A percentile compares a stretch with the other conserved stretches of the same genome.
These are phyloP conservation scores for Fusarium decemcellulare DNA, from an alignment of 2,329 filamentous ascomycete genomes.

Conservation along the genomic window DNA sequence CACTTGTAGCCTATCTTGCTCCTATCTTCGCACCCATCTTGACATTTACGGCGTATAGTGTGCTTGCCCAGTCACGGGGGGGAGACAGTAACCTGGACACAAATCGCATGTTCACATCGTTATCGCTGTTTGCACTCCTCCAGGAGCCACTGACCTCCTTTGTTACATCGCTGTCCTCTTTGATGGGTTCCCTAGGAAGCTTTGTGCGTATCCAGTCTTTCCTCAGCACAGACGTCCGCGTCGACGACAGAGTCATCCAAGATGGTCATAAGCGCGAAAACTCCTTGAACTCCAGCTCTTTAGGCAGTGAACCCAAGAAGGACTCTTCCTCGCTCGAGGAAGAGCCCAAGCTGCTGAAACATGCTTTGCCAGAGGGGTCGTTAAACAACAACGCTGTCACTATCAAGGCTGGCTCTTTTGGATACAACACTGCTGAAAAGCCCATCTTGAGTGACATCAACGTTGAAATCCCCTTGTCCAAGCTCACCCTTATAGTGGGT, in stretches of 20 bases:
- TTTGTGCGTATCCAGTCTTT: constrained; percentile 34
- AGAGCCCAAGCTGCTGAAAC: not conserved
- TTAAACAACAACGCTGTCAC: not conserved
- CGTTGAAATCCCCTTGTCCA: constrained; percentile 1
- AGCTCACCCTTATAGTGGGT: constrained; percentile 47
- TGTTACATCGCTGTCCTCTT: constrained; percentile 23
- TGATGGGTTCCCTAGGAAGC: constrained; percentile 36
- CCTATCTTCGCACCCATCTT: constrained; percentile 35
- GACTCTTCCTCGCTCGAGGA: not conserved
- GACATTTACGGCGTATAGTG: constrained; percentile 31
- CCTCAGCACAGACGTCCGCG: constrained; percentile 20
- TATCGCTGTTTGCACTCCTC: constrained; percentile 29
- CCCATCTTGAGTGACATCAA: constrained; percentile 21
- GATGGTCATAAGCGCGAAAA: not conserved
- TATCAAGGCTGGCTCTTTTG: constrained; percentile 19
- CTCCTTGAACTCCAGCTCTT: not conserved
- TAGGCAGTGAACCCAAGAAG: constrained; percentile 8
- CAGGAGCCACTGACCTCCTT: constrained; percentile 31
- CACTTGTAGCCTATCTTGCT: constrained; percentile 23
- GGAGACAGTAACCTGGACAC: constrained; percentile 27
- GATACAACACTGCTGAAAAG: constrained; percentile 19
- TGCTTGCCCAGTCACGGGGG: constrained; percentile 21
- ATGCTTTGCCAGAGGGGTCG: fast-evolving
- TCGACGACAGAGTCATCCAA: constrained; percentile 13
- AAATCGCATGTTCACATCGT: constrained; percentile 36